Conservation (phyloP, 306 rosid species). For the Arachis stenosperma region DNA sequence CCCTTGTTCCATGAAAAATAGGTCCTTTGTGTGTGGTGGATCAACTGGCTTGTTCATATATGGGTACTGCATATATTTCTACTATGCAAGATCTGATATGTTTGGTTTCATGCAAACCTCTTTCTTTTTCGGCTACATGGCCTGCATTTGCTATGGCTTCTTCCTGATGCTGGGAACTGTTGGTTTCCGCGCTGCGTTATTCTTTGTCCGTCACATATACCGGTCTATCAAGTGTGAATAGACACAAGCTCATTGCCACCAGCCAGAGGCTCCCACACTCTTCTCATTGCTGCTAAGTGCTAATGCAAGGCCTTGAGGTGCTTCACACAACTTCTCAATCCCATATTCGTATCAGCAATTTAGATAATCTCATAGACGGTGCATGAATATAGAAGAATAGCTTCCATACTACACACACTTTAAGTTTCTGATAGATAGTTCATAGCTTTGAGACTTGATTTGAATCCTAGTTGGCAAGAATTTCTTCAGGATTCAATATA, state of each 20-base stretch:
- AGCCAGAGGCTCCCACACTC: conserved; percentile 7
- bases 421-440: conserved; percentile 17
- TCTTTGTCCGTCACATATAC: conserved; percentile 54
- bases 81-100: conserved; percentile 60
- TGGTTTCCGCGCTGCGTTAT: conserved; percentile 52
- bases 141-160: conserved; percentile 62
- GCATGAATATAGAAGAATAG: conserved; percentile 30
- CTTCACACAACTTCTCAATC: conserved; percentile 6
- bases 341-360: conserved; percentile 1
- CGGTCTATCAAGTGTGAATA: conserved; percentile 55
- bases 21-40: conserved; percentile 63
- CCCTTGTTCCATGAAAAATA: conserved; percentile 35
- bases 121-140: conserved; percentile 67
- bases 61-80: conserved; percentile 54
- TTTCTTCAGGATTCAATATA: background rate
- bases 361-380: conserved; percentile 23
- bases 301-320: background rate
- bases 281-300: conserved; percentile 27
- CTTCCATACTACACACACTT: background rate
- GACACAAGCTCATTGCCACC: conserved; percentile 30
- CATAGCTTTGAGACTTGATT: background rate
- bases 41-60: conserved; percentile 62
- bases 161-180: conserved; percentile 66
- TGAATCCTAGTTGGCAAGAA: background rate
- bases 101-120: conserved; percentile 66